phyloP scores from a whole-genome alignment of 257 asterid species.

The Nicotiana tabacum region DNA sequence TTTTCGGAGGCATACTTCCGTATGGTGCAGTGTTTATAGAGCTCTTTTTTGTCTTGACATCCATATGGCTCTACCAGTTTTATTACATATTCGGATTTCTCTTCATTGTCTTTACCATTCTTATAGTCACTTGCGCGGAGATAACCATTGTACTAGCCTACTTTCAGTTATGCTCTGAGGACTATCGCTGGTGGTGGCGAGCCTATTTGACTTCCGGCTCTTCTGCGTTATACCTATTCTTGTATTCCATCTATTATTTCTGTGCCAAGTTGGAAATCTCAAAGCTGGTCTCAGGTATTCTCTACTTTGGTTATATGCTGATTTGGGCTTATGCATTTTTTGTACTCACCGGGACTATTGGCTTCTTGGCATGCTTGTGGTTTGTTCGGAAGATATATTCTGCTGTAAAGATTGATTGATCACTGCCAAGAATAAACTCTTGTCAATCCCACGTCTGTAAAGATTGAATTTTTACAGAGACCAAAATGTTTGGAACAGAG shows the following conservation, averaged over 20 bases:
- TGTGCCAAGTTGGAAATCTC: conserved; percentile 43
- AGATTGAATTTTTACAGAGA: not conserved
- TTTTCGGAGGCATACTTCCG: conserved; percentile 48
- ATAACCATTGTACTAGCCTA: conserved; percentile 43
- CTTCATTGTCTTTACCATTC: conserved; percentile 38
- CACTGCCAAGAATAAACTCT: not conserved
- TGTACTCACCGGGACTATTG: conserved; percentile 45
- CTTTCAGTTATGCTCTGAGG: conserved; percentile 48
- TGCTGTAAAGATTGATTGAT: conserved; percentile 36
- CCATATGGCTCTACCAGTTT: conserved; percentile 54
- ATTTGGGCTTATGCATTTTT: conserved; percentile 41
- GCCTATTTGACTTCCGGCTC: conserved; percentile 41
- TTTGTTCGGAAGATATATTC: conserved; percentile 46
- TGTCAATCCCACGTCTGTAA: not conserved
- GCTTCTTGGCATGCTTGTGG: conserved; percentile 50
- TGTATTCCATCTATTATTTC: conserved; percentile 42
- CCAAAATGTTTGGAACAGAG: not conserved
- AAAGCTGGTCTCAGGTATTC: conserved; percentile 37
- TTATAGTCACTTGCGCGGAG: conserved; percentile 47
- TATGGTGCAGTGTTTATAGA: conserved; percentile 52
- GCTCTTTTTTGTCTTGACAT: conserved; percentile 47
- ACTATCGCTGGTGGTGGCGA: conserved; percentile 59
- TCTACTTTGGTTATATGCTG: conserved; percentile 50
- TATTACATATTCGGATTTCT: conserved; percentile 57
- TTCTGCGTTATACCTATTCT: conserved; percentile 45